Conservation (phyloP, 2,329 filamentous ascomycete species). For the Ophiocordyceps sinensis region DNA sequence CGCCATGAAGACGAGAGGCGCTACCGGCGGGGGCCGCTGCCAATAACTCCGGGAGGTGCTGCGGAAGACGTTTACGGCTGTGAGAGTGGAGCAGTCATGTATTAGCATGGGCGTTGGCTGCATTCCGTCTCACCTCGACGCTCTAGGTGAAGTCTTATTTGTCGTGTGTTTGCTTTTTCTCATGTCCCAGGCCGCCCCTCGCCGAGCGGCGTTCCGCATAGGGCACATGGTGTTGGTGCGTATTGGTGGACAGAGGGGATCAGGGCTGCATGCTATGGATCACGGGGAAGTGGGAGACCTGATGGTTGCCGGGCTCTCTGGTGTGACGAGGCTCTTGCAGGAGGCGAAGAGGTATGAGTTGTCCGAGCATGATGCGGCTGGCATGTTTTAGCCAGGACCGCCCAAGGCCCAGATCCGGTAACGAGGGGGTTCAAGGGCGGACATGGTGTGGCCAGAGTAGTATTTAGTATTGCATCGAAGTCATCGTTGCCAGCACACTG, state of each 20-base stretch:
- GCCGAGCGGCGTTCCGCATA: not conserved
- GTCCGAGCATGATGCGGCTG: not conserved
- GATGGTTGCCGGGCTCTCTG: not conserved
- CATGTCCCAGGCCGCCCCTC: not conserved
- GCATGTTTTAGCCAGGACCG: not conserved
- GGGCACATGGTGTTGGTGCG: not conserved
- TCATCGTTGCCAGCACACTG: not conserved
- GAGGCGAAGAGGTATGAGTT: not conserved
- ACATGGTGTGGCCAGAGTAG: slow-evolving; percentile 1
- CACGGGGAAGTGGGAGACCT: not conserved
- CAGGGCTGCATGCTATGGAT: not conserved
- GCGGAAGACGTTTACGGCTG: not conserved
- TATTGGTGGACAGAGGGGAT: not conserved
- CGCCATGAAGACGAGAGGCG: not conserved
- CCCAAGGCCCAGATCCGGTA: not conserved
- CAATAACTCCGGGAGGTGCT: not conserved
- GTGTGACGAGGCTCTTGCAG: not conserved
- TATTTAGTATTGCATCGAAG: slow-evolving; percentile 1
- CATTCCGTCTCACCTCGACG: not conserved
- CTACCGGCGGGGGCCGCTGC: not conserved
- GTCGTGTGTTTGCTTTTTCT: slow-evolving; percentile 1
- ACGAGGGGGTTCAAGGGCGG: not conserved
- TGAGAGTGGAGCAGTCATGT: slow-evolving; percentile 1
- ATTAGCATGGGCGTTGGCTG: slow-evolving; percentile 1
- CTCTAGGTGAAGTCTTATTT: not conserved